A percentile compares a stretch with the other conserved stretches of the same genome.
Evolutionary conservation across 805 yeast genomes (phyloP).

Genomic region (Candida endomychidarum): DNA sequence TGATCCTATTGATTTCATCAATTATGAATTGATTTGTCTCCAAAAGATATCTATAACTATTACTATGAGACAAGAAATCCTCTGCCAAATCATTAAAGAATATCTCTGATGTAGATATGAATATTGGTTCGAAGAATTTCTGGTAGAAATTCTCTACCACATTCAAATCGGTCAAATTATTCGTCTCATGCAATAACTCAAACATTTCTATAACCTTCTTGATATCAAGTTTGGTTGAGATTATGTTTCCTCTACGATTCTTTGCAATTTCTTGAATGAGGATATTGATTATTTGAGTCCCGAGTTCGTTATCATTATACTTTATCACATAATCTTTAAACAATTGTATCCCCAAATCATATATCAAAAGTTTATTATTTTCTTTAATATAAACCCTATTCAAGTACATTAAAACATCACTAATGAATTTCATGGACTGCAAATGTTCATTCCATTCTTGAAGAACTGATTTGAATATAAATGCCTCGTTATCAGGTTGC

Average conservation of each 20-base stretch:
- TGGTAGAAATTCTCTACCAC: slow-evolving; percentile 62
- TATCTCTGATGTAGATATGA: slow-evolving; percentile 52
- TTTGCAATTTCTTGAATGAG: slow-evolving; percentile 56
- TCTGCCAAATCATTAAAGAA: slow-evolving; percentile 53
- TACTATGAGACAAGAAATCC: slow-evolving; percentile 42
- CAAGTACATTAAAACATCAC: slow-evolving; percentile 83
- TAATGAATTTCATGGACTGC: slow-evolving; percentile 69
- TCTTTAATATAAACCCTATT: slow-evolving; percentile 84
- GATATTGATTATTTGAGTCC: slow-evolving; percentile 46
- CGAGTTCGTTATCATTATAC: slow-evolving; percentile 48
- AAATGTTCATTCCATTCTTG: slow-evolving; percentile 71
- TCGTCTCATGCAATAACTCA: slow-evolving; percentile 54
- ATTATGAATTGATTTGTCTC: slow-evolving; percentile 52
- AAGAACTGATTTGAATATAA: slow-evolving; percentile 36
- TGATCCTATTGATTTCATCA: slow-evolving; percentile 61
- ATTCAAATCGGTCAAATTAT: slow-evolving; percentile 20
- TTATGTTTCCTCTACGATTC: slow-evolving; percentile 53
- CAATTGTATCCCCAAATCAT: slow-evolving; percentile 69
- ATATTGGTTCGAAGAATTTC: slow-evolving; percentile 63
- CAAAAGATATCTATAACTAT: slow-evolving; percentile 56
- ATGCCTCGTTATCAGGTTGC: slow-evolving; percentile 20
- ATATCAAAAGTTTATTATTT: slow-evolving; percentile 57
- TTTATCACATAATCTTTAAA: slow-evolving; percentile 64
- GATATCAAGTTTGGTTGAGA: slow-evolving; percentile 55
- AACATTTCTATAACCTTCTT: slow-evolving; percentile 68